Evolutionary conservation across 2,329 filamentous ascomycete species (phyloP).

Genomic region (Calonectria leucothoes): DNA sequence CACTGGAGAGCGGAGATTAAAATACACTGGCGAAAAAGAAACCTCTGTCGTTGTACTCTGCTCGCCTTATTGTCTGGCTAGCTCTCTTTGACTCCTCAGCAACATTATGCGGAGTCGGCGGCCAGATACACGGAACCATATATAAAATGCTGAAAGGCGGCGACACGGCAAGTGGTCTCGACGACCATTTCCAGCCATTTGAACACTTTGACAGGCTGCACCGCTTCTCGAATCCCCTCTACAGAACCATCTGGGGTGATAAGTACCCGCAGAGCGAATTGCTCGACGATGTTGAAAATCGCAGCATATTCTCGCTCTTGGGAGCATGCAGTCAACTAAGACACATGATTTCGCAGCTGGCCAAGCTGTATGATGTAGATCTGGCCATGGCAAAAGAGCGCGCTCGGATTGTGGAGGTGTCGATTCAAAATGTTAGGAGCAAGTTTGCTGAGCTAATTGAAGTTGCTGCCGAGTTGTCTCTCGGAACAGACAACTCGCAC

Average conservation of each 20-base stretch:
- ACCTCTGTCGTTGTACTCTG: constrained; percentile 46
- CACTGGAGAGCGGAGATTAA: background rate
- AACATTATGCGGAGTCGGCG: constrained; percentile 46
- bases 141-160: constrained; percentile 10
- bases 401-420: constrained; percentile 28
- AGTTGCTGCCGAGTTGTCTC: constrained; percentile 39
- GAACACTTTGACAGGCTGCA: constrained; percentile 44
- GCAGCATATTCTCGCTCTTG: constrained; percentile 46
- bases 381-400: constrained; percentile 33
- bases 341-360: constrained; percentile 46
- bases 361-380: constrained; percentile 28
- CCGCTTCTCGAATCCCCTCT: constrained; percentile 47
- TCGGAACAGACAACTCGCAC: constrained; percentile 40
- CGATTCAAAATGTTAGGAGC: constrained; percentile 35
- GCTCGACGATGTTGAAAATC: constrained; percentile 50
- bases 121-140: constrained; percentile 44
- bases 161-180: background rate
- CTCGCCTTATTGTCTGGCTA: constrained; percentile 49
- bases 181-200: constrained; percentile 20
- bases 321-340: constrained; percentile 46
- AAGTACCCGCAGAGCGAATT: constrained; percentile 49
- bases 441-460: constrained; percentile 41
- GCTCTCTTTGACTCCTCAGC: constrained; percentile 45
- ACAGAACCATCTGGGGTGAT: constrained; percentile 47
- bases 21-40: background rate